Conservation (phyloP, 108 stramenopile species). For the Aurantiochytrium sp. region DNA sequence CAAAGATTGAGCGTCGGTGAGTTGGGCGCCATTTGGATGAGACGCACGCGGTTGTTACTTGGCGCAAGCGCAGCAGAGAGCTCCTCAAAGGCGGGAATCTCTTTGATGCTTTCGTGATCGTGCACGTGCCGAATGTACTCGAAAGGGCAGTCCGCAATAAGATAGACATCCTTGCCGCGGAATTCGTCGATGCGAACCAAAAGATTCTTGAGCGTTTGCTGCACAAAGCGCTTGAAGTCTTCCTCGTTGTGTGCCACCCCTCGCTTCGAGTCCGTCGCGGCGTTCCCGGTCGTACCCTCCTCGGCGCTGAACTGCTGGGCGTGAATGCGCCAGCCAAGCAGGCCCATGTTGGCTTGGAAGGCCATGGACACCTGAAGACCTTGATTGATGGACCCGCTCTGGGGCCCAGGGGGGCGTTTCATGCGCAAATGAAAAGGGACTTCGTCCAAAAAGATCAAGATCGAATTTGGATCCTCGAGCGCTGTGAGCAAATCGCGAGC, state of each 20-base stretch:
- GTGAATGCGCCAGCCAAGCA: not conserved
- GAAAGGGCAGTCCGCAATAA: not conserved
- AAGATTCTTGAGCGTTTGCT: not conserved
- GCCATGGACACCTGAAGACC: not conserved
- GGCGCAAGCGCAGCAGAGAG: not conserved
- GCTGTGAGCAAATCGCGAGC: not conserved
- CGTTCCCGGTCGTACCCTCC: not conserved
- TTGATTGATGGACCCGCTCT: not conserved
- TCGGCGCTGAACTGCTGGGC: not conserved
- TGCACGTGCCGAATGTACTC: not conserved
- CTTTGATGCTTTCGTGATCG: not conserved
- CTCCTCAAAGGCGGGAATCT: not conserved
- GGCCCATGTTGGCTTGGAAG: not conserved
- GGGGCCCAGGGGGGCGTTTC: not conserved
- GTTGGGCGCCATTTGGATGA: not conserved
- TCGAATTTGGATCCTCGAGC: not conserved
- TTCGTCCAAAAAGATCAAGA: not conserved
- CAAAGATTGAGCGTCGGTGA: not conserved
- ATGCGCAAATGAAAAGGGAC: not conserved
- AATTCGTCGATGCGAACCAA: not conserved
- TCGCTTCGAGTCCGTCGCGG: not conserved
- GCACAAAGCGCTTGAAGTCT: not conserved
- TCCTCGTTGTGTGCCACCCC: not conserved
- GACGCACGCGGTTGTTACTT: not conserved
- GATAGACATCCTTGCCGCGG: not conserved